Evolutionary conservation across 495 filamentous ascomycete genomes (phyloP).

Genomic region (Cercophora samala): DNA sequence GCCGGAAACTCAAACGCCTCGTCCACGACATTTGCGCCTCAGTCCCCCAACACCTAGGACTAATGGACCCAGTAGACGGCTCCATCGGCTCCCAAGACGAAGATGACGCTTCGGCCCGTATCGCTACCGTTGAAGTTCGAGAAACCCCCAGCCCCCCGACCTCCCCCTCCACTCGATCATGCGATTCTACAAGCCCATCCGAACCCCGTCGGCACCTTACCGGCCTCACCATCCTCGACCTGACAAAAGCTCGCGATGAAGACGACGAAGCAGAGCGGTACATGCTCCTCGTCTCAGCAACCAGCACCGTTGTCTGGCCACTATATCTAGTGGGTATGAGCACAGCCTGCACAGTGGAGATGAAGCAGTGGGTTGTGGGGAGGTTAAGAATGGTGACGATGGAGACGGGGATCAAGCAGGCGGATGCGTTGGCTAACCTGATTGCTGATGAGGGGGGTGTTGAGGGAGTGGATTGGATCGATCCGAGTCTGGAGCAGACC

Average conservation of each 20-base stretch:
- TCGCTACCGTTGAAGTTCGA: conserved; percentile 34
- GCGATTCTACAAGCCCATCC: conserved; percentile 23
- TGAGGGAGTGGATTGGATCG: neutral
- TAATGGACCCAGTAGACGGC: conserved; percentile 31
- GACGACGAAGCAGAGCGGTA: conserved; percentile 34
- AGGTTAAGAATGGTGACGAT: conserved; percentile 33
- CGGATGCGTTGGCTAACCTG: conserved; percentile 33
- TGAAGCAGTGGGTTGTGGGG: conserved; percentile 32
- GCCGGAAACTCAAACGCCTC: conserved; percentile 33
- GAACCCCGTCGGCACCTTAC: conserved; percentile 10
- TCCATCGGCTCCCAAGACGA: conserved; percentile 18
- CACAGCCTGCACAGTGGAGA: conserved; percentile 30
- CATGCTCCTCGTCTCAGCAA: conserved; percentile 37
- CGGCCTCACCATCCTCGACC: conserved; percentile 35
- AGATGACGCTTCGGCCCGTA: conserved; percentile 22
- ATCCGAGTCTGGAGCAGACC: conserved; percentile 22
- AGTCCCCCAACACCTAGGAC: conserved; percentile 45
- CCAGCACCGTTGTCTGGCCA: conserved; percentile 39
- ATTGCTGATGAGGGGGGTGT: neutral
- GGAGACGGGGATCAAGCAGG: conserved; percentile 38
- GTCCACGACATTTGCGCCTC: conserved; percentile 45
- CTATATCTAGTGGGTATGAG: conserved; percentile 40
- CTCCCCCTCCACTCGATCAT: conserved; percentile 25
- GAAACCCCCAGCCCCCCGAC: conserved; percentile 31
- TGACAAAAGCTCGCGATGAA: conserved; percentile 23